These are phyloP conservation scores for Tuber umbilicatum DNA, from an alignment of 495 filamentous ascomycete genomes.

Conservation along the genomic window DNA sequence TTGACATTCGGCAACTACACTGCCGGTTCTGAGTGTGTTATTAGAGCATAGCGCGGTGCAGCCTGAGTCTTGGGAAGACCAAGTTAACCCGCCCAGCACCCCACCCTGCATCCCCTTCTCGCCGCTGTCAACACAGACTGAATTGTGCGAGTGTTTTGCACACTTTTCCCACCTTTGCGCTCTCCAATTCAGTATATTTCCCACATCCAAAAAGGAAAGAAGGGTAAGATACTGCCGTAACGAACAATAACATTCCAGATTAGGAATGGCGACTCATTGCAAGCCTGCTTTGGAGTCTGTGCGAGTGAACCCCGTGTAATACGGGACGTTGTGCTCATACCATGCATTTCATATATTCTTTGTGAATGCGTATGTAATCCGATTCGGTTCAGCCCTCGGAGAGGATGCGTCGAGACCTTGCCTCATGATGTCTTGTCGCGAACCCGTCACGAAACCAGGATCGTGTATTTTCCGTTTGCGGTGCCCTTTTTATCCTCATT, in stretches of 20 bases:
- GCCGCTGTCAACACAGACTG: neutral
- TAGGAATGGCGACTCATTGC: neutral
- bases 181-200: neutral
- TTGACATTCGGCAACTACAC: neutral
- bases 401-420: neutral
- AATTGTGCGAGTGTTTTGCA: neutral
- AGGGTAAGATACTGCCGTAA: neutral
- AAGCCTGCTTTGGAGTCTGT: neutral
- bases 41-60: neutral
- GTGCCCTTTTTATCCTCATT: conserved; percentile 1
- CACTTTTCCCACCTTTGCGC: neutral
- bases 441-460: neutral
- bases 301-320: neutral
- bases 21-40: neutral
- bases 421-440: neutral
- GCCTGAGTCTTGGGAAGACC: neutral
- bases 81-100: neutral
- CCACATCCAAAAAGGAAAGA: neutral
- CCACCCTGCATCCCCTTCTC: neutral
- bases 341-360: neutral
- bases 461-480: conserved; percentile 7
- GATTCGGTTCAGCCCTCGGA: neutral
- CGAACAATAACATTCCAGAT: neutral
- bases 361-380: neutral
- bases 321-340: neutral